Evolutionary conservation across 148 eudicot species (phyloP), one percentile per base, ranked within the genome.

Genomic region (Polygonum maritimum): DNA sequence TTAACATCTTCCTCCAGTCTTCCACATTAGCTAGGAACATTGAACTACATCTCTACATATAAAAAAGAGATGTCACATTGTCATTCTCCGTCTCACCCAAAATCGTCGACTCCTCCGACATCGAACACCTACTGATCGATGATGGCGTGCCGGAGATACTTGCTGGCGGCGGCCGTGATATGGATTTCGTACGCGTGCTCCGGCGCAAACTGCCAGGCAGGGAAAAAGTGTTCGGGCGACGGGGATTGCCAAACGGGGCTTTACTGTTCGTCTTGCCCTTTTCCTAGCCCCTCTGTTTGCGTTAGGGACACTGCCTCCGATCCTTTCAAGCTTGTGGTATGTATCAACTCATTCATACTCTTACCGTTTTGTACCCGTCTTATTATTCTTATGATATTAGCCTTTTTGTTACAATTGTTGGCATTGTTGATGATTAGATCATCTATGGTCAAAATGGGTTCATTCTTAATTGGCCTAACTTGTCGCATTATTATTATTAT

Each of bases 201-300:
- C 19, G 48, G 19, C 39, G 73, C 47, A 38, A 39, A 38, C 21
- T 69, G 45, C 26, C 73, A 41, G 73, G 73, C 35, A 7, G 48
- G 48, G 19, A 2, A 69, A 26, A 14, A 0, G 7, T 69, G 73
- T 26, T 69, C 73, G 5, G 15, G 21, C 2, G 45, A 36, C 4
- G 48, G 11, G 18, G 73, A 16, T 36, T 69, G 73, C 26, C 45
- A 69, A 69, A 69, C 73, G 44, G 73, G 73, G 45, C 73, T 69
- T 41, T 69, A 38, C 48, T 69, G 73, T 19, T 38, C 45, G 5
- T 38, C 73, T 9, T 69, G 73, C 26, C 19, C 18, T 18, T n/a
- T 18, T 18, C 60, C 60, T 54, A 54, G 22, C 10, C 4, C 47
- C 4, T 14, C 73, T 5, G 8, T 8, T 1, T 69, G 73, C 48